phyloP scores from a whole-genome alignment of 2,329 filamentous ascomycete species.

The Aulographum hederae region DNA sequence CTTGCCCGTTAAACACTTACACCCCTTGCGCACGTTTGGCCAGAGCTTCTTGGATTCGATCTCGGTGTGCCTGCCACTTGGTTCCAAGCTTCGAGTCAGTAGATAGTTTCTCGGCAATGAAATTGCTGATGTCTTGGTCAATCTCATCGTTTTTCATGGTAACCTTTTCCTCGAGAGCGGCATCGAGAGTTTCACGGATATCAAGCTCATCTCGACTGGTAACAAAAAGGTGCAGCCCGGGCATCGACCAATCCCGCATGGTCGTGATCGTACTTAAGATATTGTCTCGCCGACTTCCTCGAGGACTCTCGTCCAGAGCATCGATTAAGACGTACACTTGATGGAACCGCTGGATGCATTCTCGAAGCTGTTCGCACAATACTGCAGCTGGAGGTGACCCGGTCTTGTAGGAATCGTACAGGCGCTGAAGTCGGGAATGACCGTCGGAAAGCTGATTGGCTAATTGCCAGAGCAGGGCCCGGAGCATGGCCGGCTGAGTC shows the following conservation, averaged over 20 bases:
- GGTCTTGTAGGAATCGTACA: constrained; percentile 3
- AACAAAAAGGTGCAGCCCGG: constrained; percentile 4
- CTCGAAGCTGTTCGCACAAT: not conserved
- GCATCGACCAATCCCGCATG: constrained; percentile 3
- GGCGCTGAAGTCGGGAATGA: constrained; percentile 2
- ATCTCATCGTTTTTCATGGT: constrained; percentile 6
- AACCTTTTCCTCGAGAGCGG: constrained; percentile 5
- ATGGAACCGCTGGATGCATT: not conserved
- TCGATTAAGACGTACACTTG: constrained; percentile 1
- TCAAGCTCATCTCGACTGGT: constrained; percentile 6
- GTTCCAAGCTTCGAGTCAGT: constrained; percentile 4
- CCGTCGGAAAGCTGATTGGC: constrained; percentile 4
- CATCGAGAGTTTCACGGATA: constrained; percentile 6
- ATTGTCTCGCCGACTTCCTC: constrained; percentile 1
- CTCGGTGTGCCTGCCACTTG: constrained; percentile 7
- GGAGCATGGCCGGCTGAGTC: constrained; percentile 4
- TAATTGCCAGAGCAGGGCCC: constrained; percentile 5
- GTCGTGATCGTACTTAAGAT: constrained; percentile 2
- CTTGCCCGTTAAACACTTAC: constrained; percentile 2
- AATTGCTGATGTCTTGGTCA: constrained; percentile 10
- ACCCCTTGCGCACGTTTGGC: constrained; percentile 4
- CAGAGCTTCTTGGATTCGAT: constrained; percentile 6
- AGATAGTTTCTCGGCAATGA: constrained; percentile 6
- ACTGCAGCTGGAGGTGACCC: not conserved
- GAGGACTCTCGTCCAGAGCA: constrained; percentile 2